Evolutionary conservation across 106 monocot genomes (phyloP).

Genomic region (Dactylorhiza incarnata): DNA sequence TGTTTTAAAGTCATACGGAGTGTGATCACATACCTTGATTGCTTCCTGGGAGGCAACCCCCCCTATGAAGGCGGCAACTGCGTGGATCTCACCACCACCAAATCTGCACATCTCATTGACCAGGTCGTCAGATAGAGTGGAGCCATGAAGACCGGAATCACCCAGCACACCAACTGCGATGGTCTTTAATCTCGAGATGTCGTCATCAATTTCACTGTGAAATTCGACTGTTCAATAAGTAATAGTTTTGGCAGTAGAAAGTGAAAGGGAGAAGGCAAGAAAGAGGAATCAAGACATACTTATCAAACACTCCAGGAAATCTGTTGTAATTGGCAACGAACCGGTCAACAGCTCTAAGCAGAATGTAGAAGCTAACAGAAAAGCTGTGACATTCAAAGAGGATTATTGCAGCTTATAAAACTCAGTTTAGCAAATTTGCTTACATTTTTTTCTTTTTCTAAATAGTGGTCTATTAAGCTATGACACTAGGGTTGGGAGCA

Average conservation of each 20-base stretch:
- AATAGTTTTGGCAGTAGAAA: neutral
- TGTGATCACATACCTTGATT: constrained; percentile 53
- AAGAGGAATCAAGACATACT: constrained; percentile 23
- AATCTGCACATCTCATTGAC: constrained; percentile 86
- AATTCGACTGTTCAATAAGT: neutral
- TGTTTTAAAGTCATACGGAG: neutral
- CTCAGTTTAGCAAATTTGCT: neutral
- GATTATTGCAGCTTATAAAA: neutral
- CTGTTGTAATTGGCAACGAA: constrained; percentile 78
- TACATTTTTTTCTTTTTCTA: no score
- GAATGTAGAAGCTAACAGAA: constrained; percentile 72
- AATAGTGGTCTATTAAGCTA: no score
- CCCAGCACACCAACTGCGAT: constrained; percentile 55
- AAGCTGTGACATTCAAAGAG: constrained; percentile 34
- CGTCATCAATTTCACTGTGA: constrained; percentile 67
- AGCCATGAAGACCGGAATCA: constrained; percentile 57
- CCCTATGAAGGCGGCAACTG: constrained; percentile 77
- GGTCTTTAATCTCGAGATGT: constrained; percentile 62
- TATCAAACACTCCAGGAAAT: constrained; percentile 76
- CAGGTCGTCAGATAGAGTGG: constrained; percentile 66
- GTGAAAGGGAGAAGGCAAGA: neutral
- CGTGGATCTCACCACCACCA: constrained; percentile 81
- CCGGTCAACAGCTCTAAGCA: constrained; percentile 79
- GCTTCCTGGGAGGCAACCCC: constrained; percentile 95
- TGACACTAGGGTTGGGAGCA: no score